Percentiles rank a stretch among this genome's conserved stretches.
Conservation (phyloP, 306 rosid genomes). For the Dryas octopetala region DNA sequence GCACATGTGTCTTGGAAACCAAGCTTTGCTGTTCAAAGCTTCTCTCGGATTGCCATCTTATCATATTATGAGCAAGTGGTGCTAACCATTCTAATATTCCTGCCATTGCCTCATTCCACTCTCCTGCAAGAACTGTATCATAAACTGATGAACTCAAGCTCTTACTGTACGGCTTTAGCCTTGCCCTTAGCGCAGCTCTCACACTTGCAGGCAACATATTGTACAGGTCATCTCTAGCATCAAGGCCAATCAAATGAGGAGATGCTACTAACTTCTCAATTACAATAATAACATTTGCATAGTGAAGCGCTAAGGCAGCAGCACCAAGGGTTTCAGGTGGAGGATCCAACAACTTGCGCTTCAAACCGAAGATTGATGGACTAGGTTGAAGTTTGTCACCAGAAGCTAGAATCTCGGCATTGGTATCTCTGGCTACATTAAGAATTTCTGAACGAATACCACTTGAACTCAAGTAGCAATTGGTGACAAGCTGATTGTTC, state of each 20-base stretch:
- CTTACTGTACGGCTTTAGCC: slow-evolving; percentile 74
- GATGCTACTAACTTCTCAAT: slow-evolving; percentile 93
- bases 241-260: slow-evolving; percentile 92
- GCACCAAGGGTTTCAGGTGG: slow-evolving; percentile 87
- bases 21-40: slow-evolving; percentile 87
- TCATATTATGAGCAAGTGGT: slow-evolving; percentile 94
- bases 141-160: slow-evolving; percentile 53
- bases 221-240: slow-evolving; percentile 96
- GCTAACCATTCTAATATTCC: slow-evolving; percentile 89
- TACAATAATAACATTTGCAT: slow-evolving; percentile 79
- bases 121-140: slow-evolving; percentile 71
- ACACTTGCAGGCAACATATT: slow-evolving; percentile 80
- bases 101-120: slow-evolving; percentile 80
- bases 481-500: slow-evolving; percentile 43
- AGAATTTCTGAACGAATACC: slow-evolving; percentile 39
- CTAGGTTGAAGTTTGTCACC: slow-evolving; percentile 31
- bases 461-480: slow-evolving; percentile 43
- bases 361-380: slow-evolving; percentile 42
- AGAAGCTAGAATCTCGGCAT: slow-evolving; percentile 30
- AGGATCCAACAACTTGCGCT: slow-evolving; percentile 63
- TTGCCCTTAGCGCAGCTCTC: slow-evolving; percentile 61
- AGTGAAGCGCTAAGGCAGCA: slow-evolving; percentile 91
- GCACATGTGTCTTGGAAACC: slow-evolving; percentile 72
- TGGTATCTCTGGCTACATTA: slow-evolving; percentile 33
- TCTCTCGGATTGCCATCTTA: slow-evolving; percentile 97